These are phyloP conservation scores for Stipa capillata DNA, from an alignment of 176 grass and related monocot species.

Conservation along the genomic window DNA sequence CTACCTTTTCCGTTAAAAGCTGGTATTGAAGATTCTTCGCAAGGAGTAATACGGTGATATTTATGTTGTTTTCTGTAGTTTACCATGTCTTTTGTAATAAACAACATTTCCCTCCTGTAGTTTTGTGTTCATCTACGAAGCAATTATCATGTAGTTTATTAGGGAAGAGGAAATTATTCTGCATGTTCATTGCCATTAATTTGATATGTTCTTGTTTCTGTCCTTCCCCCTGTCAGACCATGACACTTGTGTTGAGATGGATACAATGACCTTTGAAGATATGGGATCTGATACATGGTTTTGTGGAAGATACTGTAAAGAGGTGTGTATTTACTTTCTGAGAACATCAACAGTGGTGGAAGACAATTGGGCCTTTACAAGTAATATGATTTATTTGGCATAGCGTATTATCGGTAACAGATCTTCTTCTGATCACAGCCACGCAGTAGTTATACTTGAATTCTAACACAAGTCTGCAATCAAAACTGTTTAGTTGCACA, in stretches of 20 bases:
- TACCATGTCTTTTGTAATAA: neutral
- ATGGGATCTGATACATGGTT: slow-evolving; percentile 20
- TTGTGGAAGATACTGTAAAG: slow-evolving; percentile 27
- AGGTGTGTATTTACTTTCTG: neutral
- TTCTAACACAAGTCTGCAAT: neutral
- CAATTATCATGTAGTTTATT: neutral
- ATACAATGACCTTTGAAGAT: neutral
- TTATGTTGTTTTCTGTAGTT: neutral
- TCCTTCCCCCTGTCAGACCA: slow-evolving; percentile 13
- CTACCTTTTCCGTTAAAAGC: neutral
- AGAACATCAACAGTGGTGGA: neutral
- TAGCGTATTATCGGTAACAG: neutral
- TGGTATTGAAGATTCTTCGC: neutral
- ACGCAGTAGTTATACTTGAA: neutral
- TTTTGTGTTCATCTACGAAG: neutral
- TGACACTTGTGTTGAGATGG: slow-evolving; percentile 3
- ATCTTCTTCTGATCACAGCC: neutral
- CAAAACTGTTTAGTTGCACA: neutral
- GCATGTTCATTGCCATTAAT: neutral
- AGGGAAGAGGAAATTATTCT: neutral
- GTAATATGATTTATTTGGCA: too few species aligned
- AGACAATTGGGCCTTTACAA: neutral
- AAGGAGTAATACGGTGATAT: neutral
- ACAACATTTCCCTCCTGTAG: neutral
- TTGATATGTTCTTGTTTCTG: neutral